Evolutionary conservation across 805 yeast species (phyloP).

Genomic region (Candida tammaniensis): DNA sequence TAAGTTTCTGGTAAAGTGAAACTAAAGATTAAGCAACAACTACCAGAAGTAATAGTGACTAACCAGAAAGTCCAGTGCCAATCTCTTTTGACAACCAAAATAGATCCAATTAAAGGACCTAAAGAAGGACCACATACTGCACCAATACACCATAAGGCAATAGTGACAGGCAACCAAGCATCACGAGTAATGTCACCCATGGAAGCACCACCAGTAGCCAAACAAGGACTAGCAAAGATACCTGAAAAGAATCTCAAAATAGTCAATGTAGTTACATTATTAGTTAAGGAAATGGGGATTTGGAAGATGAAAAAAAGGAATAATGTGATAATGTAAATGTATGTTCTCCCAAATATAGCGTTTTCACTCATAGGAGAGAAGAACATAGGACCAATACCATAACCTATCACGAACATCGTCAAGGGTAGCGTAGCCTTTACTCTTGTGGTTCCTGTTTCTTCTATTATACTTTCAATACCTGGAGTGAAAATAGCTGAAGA

Average conservation of each 20-base stretch:
- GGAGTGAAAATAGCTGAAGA: conserved; percentile 59
- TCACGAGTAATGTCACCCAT: conserved; percentile 46
- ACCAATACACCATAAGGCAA: conserved; percentile 52
- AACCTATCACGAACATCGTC: conserved; percentile 57
- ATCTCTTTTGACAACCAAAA: conserved; percentile 44
- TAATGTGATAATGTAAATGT: conserved; percentile 47
- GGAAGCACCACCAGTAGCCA: conserved; percentile 59
- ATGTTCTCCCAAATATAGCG: conserved; percentile 52
- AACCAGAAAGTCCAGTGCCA: conserved; percentile 62
- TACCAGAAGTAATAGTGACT: conserved; percentile 39
- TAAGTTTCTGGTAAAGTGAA: conserved; percentile 50
- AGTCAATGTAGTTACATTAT: conserved; percentile 49
- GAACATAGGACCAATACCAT: conserved; percentile 61
- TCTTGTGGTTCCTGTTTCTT: conserved; percentile 41
- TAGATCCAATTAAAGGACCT: conserved; percentile 58
- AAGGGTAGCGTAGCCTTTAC: conserved; percentile 51
- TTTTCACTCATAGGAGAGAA: conserved; percentile 61
- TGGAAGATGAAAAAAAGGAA: conserved; percentile 51
- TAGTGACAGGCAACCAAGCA: conserved; percentile 42
- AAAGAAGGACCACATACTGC: conserved; percentile 53
- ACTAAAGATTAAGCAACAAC: conserved; percentile 30
- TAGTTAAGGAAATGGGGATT: conserved; percentile 53
- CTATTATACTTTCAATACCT: conserved; percentile 43
- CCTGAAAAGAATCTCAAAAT: conserved; percentile 57
- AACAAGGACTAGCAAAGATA: conserved; percentile 53